These are phyloP conservation scores for Eimeria necatrix DNA, from an alignment of 169 alveolate species.

Conservation along the genomic window DNA sequence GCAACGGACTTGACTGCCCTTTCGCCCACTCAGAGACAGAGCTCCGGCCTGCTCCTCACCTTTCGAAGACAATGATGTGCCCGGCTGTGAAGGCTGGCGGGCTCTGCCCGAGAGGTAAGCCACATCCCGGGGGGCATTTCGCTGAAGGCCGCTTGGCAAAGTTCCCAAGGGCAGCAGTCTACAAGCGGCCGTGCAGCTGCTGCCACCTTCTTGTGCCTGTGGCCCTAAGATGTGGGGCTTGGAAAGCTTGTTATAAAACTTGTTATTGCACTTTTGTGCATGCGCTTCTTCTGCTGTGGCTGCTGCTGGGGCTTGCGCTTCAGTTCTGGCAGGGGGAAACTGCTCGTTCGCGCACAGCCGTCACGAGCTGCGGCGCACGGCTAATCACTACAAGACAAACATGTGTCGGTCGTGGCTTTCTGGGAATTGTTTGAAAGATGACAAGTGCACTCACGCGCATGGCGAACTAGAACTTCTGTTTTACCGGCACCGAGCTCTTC, in stretches of 20 bases:
- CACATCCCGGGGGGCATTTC: neutral
- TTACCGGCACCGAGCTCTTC: constrained; percentile 41
- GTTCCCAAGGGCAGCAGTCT: no score
- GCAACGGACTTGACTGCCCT: constrained; percentile 82
- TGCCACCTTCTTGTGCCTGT: neutral
- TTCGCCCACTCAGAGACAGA: constrained; percentile 85
- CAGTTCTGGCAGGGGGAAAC: constrained; percentile 14
- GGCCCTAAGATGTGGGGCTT: neutral
- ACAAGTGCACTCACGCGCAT: constrained; percentile 85
- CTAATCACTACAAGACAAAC: constrained; percentile 83
- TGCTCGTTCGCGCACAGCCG: constrained; percentile 85
- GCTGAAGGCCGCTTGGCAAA: neutral
- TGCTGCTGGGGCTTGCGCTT: neutral
- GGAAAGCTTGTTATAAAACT: neutral
- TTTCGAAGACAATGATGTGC: constrained; percentile 70
- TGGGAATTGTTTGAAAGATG: constrained; percentile 82
- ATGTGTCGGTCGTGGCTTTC: constrained; percentile 83
- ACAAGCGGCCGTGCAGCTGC: no score
- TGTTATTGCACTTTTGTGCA: neutral
- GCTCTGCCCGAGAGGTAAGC: constrained; percentile 68
- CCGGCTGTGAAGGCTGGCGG: constrained; percentile 65
- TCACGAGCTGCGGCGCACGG: constrained; percentile 84
- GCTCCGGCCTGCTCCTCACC: constrained; percentile 75
- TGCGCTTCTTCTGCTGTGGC: neutral
- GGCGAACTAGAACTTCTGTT: constrained; percentile 83